Evolutionary conservation across 495 filamentous ascomycete genomes (phyloP).

Genomic region (Penicillium samsonianum): DNA sequence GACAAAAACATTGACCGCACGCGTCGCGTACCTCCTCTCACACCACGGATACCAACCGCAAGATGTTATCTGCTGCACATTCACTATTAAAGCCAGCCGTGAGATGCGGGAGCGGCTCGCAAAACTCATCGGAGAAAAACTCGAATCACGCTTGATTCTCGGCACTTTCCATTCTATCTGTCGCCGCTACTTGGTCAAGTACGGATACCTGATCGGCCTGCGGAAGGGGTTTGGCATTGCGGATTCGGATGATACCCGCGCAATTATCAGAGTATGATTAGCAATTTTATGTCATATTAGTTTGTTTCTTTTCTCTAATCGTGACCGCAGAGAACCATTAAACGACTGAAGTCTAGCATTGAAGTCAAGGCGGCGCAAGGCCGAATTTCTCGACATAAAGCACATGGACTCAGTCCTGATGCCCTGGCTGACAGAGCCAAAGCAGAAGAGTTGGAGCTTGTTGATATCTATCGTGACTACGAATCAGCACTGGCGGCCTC

Average conservation of each 20-base stretch:
- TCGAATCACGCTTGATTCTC: conserved; percentile 77
- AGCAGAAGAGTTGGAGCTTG: conserved; percentile 71
- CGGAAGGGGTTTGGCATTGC: conserved; percentile 89
- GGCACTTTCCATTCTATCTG: conserved; percentile 97
- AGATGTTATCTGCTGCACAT: conserved; percentile 96
- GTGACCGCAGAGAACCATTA: conserved; percentile 66
- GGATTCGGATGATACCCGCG: conserved; percentile 76
- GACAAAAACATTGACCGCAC: conserved; percentile 92
- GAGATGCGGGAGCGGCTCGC: conserved; percentile 93
- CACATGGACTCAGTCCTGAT: conserved; percentile 59
- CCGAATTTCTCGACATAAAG: conserved; percentile 86
- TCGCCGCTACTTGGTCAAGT: conserved; percentile 78
- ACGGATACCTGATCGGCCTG: conserved; percentile 84
- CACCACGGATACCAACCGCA: conserved; percentile 75
- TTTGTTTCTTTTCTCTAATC: conserved; percentile 13
- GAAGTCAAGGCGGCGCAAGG: conserved; percentile 68
- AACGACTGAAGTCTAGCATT: conserved; percentile 64
- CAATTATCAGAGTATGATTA: conserved; percentile 58
- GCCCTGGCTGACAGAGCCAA: conserved; percentile 39
- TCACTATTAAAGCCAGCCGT: conserved; percentile 93
- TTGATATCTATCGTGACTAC: conserved; percentile 76
- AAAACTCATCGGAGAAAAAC: conserved; percentile 71
- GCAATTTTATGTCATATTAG: conserved; percentile 3
- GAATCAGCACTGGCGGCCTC: conserved; percentile 69
- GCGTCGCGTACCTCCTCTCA: conserved; percentile 92